phyloP scores from a whole-genome alignment of 139 green algal genomes.

The Chlorella sp. region DNA sequence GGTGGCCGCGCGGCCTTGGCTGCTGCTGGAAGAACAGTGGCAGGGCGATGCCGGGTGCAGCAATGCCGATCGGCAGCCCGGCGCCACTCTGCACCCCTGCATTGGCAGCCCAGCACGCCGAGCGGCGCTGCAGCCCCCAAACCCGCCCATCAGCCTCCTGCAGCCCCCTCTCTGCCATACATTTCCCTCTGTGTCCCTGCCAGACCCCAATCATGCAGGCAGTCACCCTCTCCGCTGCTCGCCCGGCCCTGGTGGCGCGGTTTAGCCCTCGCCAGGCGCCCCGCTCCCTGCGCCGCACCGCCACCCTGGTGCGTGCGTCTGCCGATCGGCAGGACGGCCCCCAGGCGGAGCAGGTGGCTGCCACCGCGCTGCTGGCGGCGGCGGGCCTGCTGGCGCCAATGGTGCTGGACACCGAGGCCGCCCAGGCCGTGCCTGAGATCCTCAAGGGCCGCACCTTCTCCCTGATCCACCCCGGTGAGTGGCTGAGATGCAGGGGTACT shows the following conservation, averaged over 20 bases:
- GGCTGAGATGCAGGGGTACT: too few relatives aligned
- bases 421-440: conserved; percentile 23
- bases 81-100: too few relatives aligned
- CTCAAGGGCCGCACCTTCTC: conserved; percentile 51
- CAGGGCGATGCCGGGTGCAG: too few relatives aligned
- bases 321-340: neutral
- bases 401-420: conserved; percentile 5
- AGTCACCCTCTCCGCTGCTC: neutral
- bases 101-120: too few relatives aligned
- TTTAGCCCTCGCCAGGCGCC: too few relatives aligned
- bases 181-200: neutral
- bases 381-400: conserved; percentile 18
- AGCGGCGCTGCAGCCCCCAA: too few relatives aligned
- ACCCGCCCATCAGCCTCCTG: neutral
- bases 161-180: neutral
- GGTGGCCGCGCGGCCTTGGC: too few relatives aligned
- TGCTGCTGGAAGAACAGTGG: too few relatives aligned
- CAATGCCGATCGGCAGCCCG: too few relatives aligned
- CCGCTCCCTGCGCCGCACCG: neutral
- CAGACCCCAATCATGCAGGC: neutral
- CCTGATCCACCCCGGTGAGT: conserved; percentile 54
- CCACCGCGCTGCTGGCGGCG: conserved; percentile 1
- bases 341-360: neutral
- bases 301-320: neutral
- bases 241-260: neutral